Conservation (phyloP, 1,284 basidiomycete genomes). For the Tetrapyrgos nigripes region DNA sequence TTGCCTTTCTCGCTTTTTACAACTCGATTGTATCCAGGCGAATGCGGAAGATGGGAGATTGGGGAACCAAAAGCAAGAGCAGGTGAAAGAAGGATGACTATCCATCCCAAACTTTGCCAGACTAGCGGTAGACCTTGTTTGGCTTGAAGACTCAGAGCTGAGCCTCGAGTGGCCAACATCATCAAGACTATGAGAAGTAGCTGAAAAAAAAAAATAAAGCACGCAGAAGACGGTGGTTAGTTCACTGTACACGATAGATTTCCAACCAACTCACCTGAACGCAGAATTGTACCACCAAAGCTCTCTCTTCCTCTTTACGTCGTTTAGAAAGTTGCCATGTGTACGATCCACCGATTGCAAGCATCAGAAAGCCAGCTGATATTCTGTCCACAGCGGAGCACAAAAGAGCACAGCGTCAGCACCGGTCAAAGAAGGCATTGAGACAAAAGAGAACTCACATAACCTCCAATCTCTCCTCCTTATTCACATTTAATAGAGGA, state of each 20-base stretch:
- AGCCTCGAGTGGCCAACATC: slow-evolving; percentile 61
- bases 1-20: no score
- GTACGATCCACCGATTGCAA: slow-evolving; percentile 20
- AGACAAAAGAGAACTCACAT: slow-evolving; percentile 54
- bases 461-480: slow-evolving; percentile 65
- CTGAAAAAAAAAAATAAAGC: slow-evolving; percentile 8
- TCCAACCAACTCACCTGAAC: slow-evolving; percentile 43
- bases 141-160: slow-evolving; percentile 63
- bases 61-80: neutral
- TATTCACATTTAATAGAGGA: slow-evolving; percentile 77
- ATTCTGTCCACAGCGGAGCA: slow-evolving; percentile 24
- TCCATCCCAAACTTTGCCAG: slow-evolving; percentile 76
- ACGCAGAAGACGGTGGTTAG: neutral
- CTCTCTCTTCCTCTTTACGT: neutral
- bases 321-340: neutral
- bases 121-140: slow-evolving; percentile 72
- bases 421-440: no score
- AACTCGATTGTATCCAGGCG: no score
- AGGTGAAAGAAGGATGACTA: slow-evolving; percentile 22
- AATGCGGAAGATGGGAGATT: neutral
- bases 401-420: no score
- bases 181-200: slow-evolving; percentile 50
- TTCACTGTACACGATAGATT: no score
- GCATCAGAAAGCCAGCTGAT: slow-evolving; percentile 34
- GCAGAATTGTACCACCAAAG: neutral